Evolutionary conservation across 345 rosid genomes (phyloP).

Genomic region (Cochlearia excelsa): DNA sequence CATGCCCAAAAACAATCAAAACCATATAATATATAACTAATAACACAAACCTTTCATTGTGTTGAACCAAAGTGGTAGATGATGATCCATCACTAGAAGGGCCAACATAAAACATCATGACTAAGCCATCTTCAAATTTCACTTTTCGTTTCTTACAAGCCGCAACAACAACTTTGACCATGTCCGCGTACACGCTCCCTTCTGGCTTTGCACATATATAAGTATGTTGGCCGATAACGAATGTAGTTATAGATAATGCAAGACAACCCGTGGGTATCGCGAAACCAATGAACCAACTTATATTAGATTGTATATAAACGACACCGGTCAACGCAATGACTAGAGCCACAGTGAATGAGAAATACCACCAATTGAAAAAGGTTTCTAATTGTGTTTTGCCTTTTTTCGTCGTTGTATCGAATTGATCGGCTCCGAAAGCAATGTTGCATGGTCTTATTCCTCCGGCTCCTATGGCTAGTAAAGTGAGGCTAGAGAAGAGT

Average conservation of each 20-base stretch:
- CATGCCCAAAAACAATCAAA: no score
- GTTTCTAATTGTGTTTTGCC: constrained; percentile 54
- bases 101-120: constrained; percentile 23
- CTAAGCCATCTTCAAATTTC: constrained; percentile 11
- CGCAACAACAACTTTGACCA: constrained; percentile 50
- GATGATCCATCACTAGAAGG: constrained; percentile 28
- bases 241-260: constrained; percentile 42
- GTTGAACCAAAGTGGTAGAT: constrained; percentile 23
- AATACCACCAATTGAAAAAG: constrained; percentile 88
- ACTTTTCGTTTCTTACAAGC: constrained; percentile 44
- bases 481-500: constrained; percentile 46
- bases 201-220: constrained; percentile 48
- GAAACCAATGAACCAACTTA: constrained; percentile 68
- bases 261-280: constrained; percentile 61
- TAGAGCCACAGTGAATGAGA: constrained; percentile 60
- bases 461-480: constrained; percentile 65
- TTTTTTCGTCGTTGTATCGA: constrained; percentile 48
- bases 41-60: constrained; percentile 15
- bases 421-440: constrained; percentile 82
- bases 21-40: no score
- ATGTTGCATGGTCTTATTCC: constrained; percentile 74
- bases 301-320: constrained; percentile 57
- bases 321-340: constrained; percentile 57
- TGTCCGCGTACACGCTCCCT: constrained; percentile 54
- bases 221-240: constrained; percentile 53